Conservation (phyloP, 2,329 filamentous ascomycete genomes). For the Fusarium dlaminii region DNA sequence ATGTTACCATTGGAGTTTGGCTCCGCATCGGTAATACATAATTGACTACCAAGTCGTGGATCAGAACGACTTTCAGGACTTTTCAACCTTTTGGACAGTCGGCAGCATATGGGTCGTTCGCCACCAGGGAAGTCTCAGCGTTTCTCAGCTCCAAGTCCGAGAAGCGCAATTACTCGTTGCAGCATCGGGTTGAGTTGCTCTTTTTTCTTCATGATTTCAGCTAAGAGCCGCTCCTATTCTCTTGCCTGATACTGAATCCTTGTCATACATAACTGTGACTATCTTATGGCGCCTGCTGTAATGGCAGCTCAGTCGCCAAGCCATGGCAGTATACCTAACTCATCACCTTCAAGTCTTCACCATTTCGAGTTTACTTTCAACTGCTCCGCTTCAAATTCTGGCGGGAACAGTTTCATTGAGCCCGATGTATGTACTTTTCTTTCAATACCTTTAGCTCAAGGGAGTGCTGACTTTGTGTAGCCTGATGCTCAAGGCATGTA, state of each 20-base stretch:
- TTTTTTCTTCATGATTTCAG: background rate
- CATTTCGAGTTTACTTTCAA: conserved; percentile 50
- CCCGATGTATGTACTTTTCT: conserved; percentile 43
- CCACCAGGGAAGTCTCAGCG: conserved; percentile 27
- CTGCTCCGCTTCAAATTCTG: conserved; percentile 39
- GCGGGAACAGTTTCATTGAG: conserved; percentile 46
- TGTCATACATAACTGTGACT: background rate
- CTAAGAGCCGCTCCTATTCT: background rate
- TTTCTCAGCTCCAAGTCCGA: conserved; percentile 16
- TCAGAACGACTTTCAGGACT: background rate
- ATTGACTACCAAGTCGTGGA: background rate
- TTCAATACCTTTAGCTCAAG: background rate
- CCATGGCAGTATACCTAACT: conserved; percentile 18
- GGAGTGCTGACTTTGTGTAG: conserved; percentile 35
- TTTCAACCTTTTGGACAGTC: background rate
- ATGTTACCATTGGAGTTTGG: background rate
- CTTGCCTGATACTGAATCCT: background rate
- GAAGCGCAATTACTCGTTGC: conserved; percentile 16
- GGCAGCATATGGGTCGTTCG: conserved; percentile 19
- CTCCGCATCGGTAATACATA: background rate
- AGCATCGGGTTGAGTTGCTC: background rate
- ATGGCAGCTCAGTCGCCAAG: conserved; percentile 27
- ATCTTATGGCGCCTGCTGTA: conserved; percentile 7
- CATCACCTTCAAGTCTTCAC: conserved; percentile 28
- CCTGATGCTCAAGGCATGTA: conserved; percentile 38